Conservation (phyloP, 371 early-diverging fungal genomes). For the Batkoa obscura region DNA sequence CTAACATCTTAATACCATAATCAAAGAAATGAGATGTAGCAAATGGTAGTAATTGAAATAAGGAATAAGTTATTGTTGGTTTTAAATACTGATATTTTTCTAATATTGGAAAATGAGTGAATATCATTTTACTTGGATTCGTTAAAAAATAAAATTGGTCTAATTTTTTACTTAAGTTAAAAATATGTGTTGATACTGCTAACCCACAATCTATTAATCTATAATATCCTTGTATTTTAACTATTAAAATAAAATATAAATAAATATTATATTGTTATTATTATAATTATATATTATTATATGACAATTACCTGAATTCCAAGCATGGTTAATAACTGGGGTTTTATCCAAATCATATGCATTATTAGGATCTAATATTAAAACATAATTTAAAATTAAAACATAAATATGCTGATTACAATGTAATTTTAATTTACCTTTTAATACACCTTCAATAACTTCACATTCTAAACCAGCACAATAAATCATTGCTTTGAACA, state of each 20-base stretch:
- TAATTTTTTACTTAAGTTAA: constrained; percentile 8
- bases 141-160: constrained; percentile 16
- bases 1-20: constrained; percentile 12
- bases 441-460: constrained; percentile 30
- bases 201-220: constrained; percentile 39
- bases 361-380: constrained; percentile 16
- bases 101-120: constrained; percentile 13
- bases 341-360: constrained; percentile 11
- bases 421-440: constrained; percentile 16
- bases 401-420: constrained; percentile 2
- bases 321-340: constrained; percentile 28
- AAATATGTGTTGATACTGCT: constrained; percentile 16
- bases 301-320: constrained; percentile 25
- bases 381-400: not conserved
- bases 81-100: constrained; percentile 14
- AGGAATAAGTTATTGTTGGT: constrained; percentile 11
- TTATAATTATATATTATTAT: no score
- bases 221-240: constrained; percentile 35
- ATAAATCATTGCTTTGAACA: constrained; percentile 32
- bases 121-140: constrained; percentile 11
- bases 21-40: constrained; percentile 15
- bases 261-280: not conserved
- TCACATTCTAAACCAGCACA: constrained; percentile 29
- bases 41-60: constrained; percentile 14
- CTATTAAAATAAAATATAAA: constrained; percentile 7